Conservation (phyloP, 495 filamentous ascomycete genomes). For the Apodospora peruviana region DNA sequence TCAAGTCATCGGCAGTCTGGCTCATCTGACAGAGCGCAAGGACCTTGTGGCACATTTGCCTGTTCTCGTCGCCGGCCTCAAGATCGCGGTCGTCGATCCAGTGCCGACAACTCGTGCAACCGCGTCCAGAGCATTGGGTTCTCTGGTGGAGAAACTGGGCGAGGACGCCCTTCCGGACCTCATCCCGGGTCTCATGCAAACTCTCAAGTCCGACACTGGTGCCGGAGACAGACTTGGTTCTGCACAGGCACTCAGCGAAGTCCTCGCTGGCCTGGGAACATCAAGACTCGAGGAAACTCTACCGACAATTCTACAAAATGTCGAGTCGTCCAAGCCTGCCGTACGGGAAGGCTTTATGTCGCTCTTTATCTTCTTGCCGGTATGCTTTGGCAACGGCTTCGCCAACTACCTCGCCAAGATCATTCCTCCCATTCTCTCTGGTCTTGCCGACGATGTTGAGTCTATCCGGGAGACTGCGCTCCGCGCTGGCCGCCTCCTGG, state of each 20-base stretch:
- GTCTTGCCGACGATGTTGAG: constrained; percentile 92
- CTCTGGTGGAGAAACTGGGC: constrained; percentile 92
- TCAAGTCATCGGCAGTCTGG: constrained; percentile 94
- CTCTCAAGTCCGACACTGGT: constrained; percentile 93
- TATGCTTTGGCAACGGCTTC: constrained; percentile 98
- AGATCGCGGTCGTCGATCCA: constrained; percentile 85
- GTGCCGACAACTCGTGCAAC: constrained; percentile 96
- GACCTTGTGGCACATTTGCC: constrained; percentile 88
- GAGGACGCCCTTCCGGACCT: constrained; percentile 96
- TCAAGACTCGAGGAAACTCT: constrained; percentile 89
- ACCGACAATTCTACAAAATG: constrained; percentile 94
- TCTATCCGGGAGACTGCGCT: constrained; percentile 91
- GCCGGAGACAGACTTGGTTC: constrained; percentile 94
- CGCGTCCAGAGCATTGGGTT: constrained; percentile 91
- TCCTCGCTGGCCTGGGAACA: constrained; percentile 90
- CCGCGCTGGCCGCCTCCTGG: constrained; percentile 83
- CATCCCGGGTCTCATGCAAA: constrained; percentile 94
- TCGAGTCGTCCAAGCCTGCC: constrained; percentile 80
- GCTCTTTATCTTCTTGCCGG: constrained; percentile 96
- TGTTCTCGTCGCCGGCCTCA: constrained; percentile 84
- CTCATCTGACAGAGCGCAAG: constrained; percentile 93
- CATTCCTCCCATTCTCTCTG: constrained; percentile 90
- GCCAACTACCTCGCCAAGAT: constrained; percentile 92
- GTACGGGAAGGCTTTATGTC: constrained; percentile 99
- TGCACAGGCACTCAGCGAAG: constrained; percentile 93